phyloP scores from a whole-genome alignment of 106 monocot species.

The Amphibolis antarctica region DNA sequence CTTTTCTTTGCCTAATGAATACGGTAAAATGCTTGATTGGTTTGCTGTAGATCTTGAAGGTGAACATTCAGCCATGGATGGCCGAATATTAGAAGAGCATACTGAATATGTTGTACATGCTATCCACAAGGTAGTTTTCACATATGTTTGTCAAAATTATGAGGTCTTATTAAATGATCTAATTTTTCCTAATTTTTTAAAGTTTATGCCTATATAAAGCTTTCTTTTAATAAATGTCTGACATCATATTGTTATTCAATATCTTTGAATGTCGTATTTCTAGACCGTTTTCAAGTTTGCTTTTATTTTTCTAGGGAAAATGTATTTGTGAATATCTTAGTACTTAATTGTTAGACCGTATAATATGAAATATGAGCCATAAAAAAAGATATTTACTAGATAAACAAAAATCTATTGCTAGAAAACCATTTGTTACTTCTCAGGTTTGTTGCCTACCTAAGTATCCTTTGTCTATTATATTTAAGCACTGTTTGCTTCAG shows the following conservation, averaged over 20 bases:
- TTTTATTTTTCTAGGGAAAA: not conserved
- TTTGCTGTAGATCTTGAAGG: constrained; percentile 96
- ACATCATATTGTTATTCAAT: not conserved
- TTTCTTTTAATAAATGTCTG: not conserved
- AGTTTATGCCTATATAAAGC: not conserved
- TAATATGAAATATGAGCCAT: too few relatives aligned
- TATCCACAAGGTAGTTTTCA: constrained; percentile 65
- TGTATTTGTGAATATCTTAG: too few relatives aligned
- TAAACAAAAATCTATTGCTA: too few relatives aligned
- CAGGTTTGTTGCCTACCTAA: too few relatives aligned
- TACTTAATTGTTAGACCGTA: too few relatives aligned
- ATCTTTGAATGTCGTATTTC: not conserved
- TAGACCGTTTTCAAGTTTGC: too few relatives aligned
- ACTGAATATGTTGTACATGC: constrained; percentile 95
- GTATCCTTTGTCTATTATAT: too few relatives aligned
- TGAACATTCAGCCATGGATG: constrained; percentile 98
- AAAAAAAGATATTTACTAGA: too few relatives aligned
- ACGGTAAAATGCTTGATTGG: constrained; percentile 67
- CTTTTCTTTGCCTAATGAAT: constrained; percentile 40
- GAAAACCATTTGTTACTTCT: too few relatives aligned
- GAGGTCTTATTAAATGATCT: not conserved
- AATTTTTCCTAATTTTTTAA: not conserved
- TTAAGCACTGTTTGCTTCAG: too few relatives aligned
- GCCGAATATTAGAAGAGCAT: constrained; percentile 88
- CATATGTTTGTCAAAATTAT: not conserved